Base-by-base conservation (phyloP, 192 early-diverging fungal species). In the Dispira simplex region DNA sequence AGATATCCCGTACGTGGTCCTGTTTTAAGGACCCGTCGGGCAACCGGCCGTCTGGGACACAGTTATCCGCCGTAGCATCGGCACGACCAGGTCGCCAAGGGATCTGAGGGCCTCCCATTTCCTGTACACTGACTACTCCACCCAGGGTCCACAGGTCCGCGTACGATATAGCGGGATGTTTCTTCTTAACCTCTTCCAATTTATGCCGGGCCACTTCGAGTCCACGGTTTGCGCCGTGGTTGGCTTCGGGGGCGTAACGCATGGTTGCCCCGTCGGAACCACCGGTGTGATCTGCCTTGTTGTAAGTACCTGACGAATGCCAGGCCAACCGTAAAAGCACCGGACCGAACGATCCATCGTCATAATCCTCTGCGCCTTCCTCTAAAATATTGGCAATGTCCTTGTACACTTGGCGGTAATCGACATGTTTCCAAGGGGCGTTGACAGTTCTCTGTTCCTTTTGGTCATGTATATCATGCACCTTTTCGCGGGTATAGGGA, bases 231-330 rank as follows among this genome's bases (percentile, higher is more conserved):
- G 90, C 90, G 51, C 73, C 81, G 68, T 90, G 84, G 47, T 66
- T 65, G 20, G 77, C 57, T 72, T 90, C 87, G 28, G 85, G 76
- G 46, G 66, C 58, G 66, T 80, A 84, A 62, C 88, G 82, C 79
- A 92, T 92, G 52, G 86, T 87, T 21, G 82, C 87, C 69, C 75
- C 89, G 67, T 80, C 71, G 59, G 81, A 86, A 46, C 90, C 90
- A 58, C 90, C 90, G 10, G 82, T 83, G 45, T 75, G 74, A 62
- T 77, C 68, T 67, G 74, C 76, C 67, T 75, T 72, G 71, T 83
- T 83, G 71, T 77, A 90, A 43, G 89, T 89, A n/a, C 90, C 90
- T 49, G 82, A 81, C 8, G 86, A 71, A 75, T 92, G 90, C 90
- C 90, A 92, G 44, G 89, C 90, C 26, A 92, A 80, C 23, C 90